These are phyloP conservation scores for Fraxinus platypoda DNA, from an alignment of 305 asterid species.

Conservation along the genomic window DNA sequence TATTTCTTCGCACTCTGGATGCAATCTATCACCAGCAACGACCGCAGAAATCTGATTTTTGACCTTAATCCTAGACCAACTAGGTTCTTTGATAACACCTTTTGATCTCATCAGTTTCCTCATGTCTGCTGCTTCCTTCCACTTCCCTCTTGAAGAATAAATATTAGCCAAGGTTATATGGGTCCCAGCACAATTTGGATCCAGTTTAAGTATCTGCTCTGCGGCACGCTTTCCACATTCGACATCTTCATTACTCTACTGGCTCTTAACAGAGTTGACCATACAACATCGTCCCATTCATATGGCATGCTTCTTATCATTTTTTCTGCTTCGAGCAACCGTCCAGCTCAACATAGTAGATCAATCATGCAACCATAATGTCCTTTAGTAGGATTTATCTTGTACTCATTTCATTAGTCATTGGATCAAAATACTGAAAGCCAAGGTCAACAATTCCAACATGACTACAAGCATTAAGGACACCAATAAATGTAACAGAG, in stretches of 20 bases:
- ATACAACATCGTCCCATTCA: not conserved
- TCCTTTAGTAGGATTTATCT: not conserved
- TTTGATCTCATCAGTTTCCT: not conserved
- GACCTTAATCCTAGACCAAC: not conserved
- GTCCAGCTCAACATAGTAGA: not conserved
- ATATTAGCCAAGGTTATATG: not conserved
- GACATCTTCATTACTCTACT: not conserved
- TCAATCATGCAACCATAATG: not conserved
- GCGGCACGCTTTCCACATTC: not conserved
- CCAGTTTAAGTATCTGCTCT: not conserved
- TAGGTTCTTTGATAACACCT: not conserved
- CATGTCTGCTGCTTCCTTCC: not conserved
- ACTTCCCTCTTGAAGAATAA: not conserved
- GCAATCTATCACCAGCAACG: not conserved
- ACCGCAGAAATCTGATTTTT: not conserved
- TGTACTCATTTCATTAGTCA: not conserved
- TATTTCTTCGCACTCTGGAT: not conserved
- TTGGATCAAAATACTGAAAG: not conserved
- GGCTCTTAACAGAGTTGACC: not conserved
- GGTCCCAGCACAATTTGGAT: not conserved
- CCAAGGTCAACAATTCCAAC: not conserved
- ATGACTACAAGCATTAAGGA: constrained; percentile 60
- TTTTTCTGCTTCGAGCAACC: not conserved
- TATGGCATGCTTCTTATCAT: not conserved
- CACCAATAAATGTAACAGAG: constrained; percentile 24